Conservation (phyloP, 192 early-diverging fungal species). For the Glomus cerebriforme region DNA sequence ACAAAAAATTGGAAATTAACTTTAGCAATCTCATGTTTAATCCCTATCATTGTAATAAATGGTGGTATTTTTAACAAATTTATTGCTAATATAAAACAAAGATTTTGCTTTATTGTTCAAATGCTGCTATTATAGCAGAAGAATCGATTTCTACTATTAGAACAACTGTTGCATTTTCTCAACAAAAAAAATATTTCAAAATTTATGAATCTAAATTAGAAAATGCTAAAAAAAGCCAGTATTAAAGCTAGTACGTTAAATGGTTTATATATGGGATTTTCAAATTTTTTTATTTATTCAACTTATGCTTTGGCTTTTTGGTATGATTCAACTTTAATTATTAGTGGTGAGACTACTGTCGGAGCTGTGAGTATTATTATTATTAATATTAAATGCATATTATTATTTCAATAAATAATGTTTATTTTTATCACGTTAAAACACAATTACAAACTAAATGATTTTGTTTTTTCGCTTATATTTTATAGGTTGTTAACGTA, state of each 20-base stretch:
- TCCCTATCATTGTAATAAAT: slow-evolving; percentile 69
- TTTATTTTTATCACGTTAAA: too few relatives aligned
- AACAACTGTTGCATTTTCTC: slow-evolving; percentile 79
- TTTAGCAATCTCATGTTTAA: slow-evolving; percentile 61
- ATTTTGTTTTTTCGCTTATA: not conserved
- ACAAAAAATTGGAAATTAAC: slow-evolving; percentile 60
- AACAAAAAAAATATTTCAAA: slow-evolving; percentile 51
- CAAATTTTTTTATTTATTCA: slow-evolving; percentile 58
- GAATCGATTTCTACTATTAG: slow-evolving; percentile 84
- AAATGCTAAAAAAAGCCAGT: slow-evolving; percentile 42
- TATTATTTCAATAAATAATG: too few relatives aligned
- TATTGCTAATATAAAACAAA: slow-evolving; percentile 44
- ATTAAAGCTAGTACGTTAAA: slow-evolving; percentile 49
- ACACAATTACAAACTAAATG: slow-evolving; percentile 38
- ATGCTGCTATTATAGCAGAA: slow-evolving; percentile 69
- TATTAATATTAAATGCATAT: too few relatives aligned
- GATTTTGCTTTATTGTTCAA: slow-evolving; percentile 66
- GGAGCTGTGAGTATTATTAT: slow-evolving; percentile 38
- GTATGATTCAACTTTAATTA: slow-evolving; percentile 58
- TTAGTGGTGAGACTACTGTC: slow-evolving; percentile 66
- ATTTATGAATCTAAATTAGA: slow-evolving; percentile 47
- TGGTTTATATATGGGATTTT: slow-evolving; percentile 41
- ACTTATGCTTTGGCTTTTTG: slow-evolving; percentile 61
- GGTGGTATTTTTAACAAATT: slow-evolving; percentile 64
- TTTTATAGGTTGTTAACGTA: slow-evolving; percentile 53